Conservation (phyloP, 2,329 filamentous ascomycete species). For the Cercospora sp. region DNA sequence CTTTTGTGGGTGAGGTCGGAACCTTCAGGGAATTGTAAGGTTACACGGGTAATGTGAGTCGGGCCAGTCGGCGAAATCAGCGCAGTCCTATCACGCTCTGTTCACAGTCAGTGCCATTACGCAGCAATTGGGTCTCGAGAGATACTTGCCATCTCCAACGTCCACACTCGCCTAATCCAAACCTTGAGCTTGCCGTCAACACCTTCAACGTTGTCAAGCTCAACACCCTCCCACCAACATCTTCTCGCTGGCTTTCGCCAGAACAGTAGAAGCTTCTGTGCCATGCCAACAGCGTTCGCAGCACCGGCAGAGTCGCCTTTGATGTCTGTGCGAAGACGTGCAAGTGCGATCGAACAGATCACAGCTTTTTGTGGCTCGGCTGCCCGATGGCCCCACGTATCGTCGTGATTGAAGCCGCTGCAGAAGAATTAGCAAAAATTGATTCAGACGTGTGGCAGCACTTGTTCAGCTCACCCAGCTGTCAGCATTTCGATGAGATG, state of each 20-base stretch:
- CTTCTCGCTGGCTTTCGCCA: constrained; percentile 95
- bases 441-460: not conserved
- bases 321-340: constrained; percentile 81
- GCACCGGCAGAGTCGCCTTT: constrained; percentile 70
- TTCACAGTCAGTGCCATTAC: not conserved
- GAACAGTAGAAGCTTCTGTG: constrained; percentile 94
- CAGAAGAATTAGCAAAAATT: not conserved
- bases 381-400: constrained; percentile 94
- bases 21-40: not conserved
- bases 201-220: constrained; percentile 84
- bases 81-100: constrained; percentile 39
- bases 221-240: constrained; percentile 99
- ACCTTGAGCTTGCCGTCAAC: constrained; percentile 92
- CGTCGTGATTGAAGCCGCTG: constrained; percentile 95
- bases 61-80: constrained; percentile 15
- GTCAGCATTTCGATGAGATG: constrained; percentile 99
- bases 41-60: not conserved
- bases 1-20: not conserved
- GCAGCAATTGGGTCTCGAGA: not conserved
- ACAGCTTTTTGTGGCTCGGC: constrained; percentile 98
- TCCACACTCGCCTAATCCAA: constrained; percentile 98
- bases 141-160: constrained; percentile 78
- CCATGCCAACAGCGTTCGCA: constrained; percentile 86
- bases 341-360: constrained; percentile 92
- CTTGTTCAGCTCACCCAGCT: constrained; percentile 70